These are phyloP conservation scores for Nemania sp. DNA, from an alignment of 2,329 filamentous ascomycete genomes.

Conservation along the genomic window DNA sequence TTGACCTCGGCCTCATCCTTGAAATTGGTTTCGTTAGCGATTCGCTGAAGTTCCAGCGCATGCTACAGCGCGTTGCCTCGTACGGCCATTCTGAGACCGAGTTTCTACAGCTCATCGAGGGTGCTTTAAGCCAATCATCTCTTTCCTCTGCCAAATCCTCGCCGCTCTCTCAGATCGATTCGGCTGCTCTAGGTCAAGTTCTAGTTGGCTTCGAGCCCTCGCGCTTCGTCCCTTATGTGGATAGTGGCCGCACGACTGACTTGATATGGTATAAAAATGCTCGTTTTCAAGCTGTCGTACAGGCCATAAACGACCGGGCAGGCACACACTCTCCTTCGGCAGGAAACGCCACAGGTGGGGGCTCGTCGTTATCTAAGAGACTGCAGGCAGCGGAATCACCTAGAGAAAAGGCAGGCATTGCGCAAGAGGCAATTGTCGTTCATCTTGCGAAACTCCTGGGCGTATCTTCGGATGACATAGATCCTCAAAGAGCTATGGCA, in stretches of 20 bases:
- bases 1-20: constrained; percentile 26
- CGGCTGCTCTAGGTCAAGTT: constrained; percentile 11
- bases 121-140: constrained; percentile 12
- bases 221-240: constrained; percentile 15
- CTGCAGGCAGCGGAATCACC: too few relatives aligned
- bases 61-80: constrained; percentile 23
- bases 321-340: background rate
- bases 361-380: background rate
- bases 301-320: constrained; percentile 12
- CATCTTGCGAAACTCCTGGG: constrained; percentile 13
- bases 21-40: constrained; percentile 26
- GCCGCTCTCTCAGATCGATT: background rate
- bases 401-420: background rate
- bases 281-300: constrained; percentile 20
- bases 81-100: constrained; percentile 25
- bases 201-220: constrained; percentile 27
- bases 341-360: constrained; percentile 1
- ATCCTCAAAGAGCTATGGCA: background rate
- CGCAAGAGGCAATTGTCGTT: background rate
- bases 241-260: constrained; percentile 11
- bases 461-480: background rate
- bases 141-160: background rate
- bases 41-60: constrained; percentile 6
- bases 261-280: constrained; percentile 27
- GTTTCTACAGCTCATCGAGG: constrained; percentile 30